Evolutionary conservation across 1,284 basidiomycete species (phyloP).

Genomic region (Bjerkandera adusta): DNA sequence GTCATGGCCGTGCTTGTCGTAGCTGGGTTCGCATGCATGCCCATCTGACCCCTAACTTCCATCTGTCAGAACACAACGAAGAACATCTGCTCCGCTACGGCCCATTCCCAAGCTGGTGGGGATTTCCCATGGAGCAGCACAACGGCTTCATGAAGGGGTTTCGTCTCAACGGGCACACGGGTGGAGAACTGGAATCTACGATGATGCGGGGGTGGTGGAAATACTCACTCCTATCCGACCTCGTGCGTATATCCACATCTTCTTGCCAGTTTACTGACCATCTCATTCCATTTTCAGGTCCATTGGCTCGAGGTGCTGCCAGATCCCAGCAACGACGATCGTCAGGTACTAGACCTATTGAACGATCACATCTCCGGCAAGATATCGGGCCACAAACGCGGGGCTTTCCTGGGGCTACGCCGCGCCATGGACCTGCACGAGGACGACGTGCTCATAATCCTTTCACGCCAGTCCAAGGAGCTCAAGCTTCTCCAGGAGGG

Average conservation of each 20-base stretch:
- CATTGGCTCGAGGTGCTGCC: too few species aligned
- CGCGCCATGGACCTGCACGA: too few species aligned
- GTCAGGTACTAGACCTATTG: too few species aligned
- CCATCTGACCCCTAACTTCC: conserved; percentile 26
- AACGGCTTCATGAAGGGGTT: conserved; percentile 13
- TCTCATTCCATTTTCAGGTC: too few species aligned
- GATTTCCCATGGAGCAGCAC: conserved; percentile 11
- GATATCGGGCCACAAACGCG: too few species aligned
- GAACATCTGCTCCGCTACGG: conserved; percentile 7
- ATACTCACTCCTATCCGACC: conserved; percentile 7
- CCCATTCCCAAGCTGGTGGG: conserved; percentile 13
- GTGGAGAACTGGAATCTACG: conserved; percentile 13
- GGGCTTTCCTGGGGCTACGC: too few species aligned
- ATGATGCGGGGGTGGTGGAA: conserved; percentile 18
- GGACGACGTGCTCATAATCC: too few species aligned
- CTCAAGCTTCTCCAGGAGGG: too few species aligned
- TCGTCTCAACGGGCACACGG: conserved; percentile 9
- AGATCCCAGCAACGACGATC: too few species aligned
- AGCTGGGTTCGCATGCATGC: conserved; percentile 25
- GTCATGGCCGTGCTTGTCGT: conserved; percentile 15
- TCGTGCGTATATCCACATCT: conserved; percentile 14
- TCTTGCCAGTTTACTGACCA: too few species aligned
- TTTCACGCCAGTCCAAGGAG: too few species aligned
- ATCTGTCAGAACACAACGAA: conserved; percentile 13
- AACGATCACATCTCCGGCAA: too few species aligned